Evolutionary conservation across 352 stramenopile genomes (phyloP).

Genomic region (Globisporangium paddicum): DNA sequence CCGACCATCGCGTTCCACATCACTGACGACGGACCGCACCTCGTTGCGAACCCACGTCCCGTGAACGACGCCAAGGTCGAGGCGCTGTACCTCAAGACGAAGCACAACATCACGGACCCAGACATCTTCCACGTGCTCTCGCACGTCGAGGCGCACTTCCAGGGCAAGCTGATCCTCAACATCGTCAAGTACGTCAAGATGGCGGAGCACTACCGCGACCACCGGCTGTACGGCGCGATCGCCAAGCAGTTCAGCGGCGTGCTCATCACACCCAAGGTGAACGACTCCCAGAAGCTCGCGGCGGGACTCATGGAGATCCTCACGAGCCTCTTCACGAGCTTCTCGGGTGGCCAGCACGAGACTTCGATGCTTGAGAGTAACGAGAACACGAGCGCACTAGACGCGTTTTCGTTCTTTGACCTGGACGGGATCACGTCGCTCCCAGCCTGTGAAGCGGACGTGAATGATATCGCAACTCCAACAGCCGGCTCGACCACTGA

Average conservation of each 20-base stretch:
- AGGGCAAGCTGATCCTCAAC: conserved; percentile 48
- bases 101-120: conserved; percentile 38
- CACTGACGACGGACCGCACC: conserved; percentile 52
- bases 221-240: conserved; percentile 50
- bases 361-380: neutral
- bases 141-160: conserved; percentile 41
- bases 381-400: conserved; percentile 11
- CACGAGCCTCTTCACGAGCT: conserved; percentile 40
- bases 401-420: conserved; percentile 57
- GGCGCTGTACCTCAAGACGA: conserved; percentile 35
- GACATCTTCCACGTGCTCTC: conserved; percentile 53
- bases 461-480: conserved; percentile 23
- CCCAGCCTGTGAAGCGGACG: conserved; percentile 24
- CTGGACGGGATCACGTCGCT: conserved; percentile 24
- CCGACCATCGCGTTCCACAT: conserved; percentile 67
- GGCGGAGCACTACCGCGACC: conserved; percentile 39
- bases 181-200: conserved; percentile 59
- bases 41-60: conserved; percentile 22
- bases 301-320: conserved; percentile 51
- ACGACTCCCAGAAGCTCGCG: conserved; percentile 28
- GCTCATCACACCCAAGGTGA: conserved; percentile 44
- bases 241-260: conserved; percentile 58
- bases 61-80: conserved; percentile 38
- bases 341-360: conserved; percentile 4
- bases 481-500: conserved; percentile 35